phyloP scores from a whole-genome alignment of 768 basidiomycete species.

The Rhodotorula taiwanensis region DNA sequence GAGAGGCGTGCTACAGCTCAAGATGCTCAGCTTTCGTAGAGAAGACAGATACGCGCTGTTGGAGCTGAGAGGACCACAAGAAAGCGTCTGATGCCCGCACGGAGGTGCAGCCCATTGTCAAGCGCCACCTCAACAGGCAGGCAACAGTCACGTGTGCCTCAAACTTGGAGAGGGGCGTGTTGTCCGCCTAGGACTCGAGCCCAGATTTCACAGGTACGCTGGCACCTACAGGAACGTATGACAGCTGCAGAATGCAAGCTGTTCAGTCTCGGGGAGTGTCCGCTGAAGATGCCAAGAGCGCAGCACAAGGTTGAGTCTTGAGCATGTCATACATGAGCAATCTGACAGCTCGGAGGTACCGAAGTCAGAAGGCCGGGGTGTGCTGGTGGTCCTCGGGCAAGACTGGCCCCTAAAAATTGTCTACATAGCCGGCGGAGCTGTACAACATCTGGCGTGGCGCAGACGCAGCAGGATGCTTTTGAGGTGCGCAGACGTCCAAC shows the following conservation, averaged over 20 bases:
- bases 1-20: constrained; percentile 13
- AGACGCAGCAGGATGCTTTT: background rate
- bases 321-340: constrained; percentile 28
- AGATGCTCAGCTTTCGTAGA: constrained; percentile 49
- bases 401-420: background rate
- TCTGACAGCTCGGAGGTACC: constrained; percentile 22
- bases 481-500: constrained; percentile 10
- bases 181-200: constrained; percentile 1
- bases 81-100: background rate
- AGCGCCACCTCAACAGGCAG: background rate
- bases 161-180: background rate
- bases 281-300: background rate
- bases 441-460: background rate
- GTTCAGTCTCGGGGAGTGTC: background rate
- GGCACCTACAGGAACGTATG: constrained; percentile 43
- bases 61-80: background rate
- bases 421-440: constrained; percentile 10
- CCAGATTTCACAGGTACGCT: constrained; percentile 39
- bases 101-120: background rate
- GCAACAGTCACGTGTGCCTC: background rate
- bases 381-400: background rate
- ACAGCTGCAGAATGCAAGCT: constrained; percentile 39
- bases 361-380: background rate
- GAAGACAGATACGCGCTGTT: constrained; percentile 14
- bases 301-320: background rate